Evolutionary conservation across 768 basidiomycete genomes (phyloP), one percentile per base, ranked within the genome.

Genomic region (Hygrocybe coccinea): DNA sequence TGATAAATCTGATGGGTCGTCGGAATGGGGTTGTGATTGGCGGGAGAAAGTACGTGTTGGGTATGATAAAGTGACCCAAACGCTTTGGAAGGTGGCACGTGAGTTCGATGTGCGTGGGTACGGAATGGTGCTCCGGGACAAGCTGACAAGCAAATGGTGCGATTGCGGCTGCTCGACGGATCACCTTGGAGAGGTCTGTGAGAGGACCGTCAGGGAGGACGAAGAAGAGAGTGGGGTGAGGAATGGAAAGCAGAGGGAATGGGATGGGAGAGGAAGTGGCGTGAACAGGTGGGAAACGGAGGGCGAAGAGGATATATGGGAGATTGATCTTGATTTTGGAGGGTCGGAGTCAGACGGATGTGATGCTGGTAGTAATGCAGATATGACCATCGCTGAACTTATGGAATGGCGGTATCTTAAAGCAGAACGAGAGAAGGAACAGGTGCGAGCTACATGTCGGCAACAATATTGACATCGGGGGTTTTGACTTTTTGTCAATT

Each of bases 101-200:
- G 87, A 89, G 62, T 87, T 87, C 57, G 84, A 87, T 61, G 82
- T 86, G 2, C 77, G 82, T 25, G 87, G 87, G 10, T 89, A 87
- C 59, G 87, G 87, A 0, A 71, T 75, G 35, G 80, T 87, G 12
- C 71, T 89, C 33, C 73, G 85, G 25, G 87, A 89, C 60, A 89
- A 89, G 68, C 67, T 89, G 51, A 84, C 82, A 11, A 78, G 76
- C 3, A 88, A 87, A 61, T 89, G 87, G 87, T 89, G 87, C 64
- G 86, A 87, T 56, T 89, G 87, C 68, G 87, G 87, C 1, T 89
- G 87, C 64, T 87, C 86, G 47, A 87, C 87, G 24, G 87, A 87
- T 65, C 86, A 88, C 63, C 71, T 89, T 11, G 83, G 85, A 1
- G 86, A 88, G 65, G 87, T 89, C 14, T 88, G 87, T 59, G 87